Evolutionary conservation across 495 filamentous ascomycete species (phyloP), one percentile per base, ranked within the genome.

Genomic region (Xylaria nigripes): DNA sequence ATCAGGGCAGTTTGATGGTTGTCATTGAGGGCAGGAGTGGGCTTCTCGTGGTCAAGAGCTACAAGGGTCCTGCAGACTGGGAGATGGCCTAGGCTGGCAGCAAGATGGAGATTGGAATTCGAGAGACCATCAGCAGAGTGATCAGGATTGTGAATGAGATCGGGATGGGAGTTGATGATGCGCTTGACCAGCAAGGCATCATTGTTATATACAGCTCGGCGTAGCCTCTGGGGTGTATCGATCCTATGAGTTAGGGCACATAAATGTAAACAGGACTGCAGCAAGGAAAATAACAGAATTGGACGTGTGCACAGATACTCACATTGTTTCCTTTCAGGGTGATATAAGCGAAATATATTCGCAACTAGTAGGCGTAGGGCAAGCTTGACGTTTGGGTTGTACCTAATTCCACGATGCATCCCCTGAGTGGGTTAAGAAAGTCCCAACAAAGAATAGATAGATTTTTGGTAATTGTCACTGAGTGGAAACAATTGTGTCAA

Each of bases 41-140:
- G 72, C 36, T 69, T 61, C 51, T 85, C 84, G 70, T 89, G 81
- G 29, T 69, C 71, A 22, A 74, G 68, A n/a, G 65, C 55, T 49
- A 85, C 63, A 45, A 85, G 75, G 50, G 77, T 59, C 45, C 68
- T 65, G 65, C 78, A 80, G 56, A 90, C 84, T 15, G 77, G 64
- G 12, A 81, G 67, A 59, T 82, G 77, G n/a, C 86, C 87, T 45
- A 85, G 76, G 27, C 76, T 73, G 23, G 84, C 83, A 25, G 87
- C 83, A 8, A 93, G 76, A 68, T 94, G 89, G 10, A 94, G 77
- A 44, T 79, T 85, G 13, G 88, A 90, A 68, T 90, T 90, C 59
- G 76, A 75, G 50, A 74, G 66, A 48, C 75, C 76, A 18, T 65
- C 72, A 22, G 64, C 62, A 6, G 72, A 72, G 62, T 77, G 74